These are phyloP conservation scores for Pseudocercospora fuligena DNA, from an alignment of 2,329 filamentous ascomycete genomes.

Conservation along the genomic window DNA sequence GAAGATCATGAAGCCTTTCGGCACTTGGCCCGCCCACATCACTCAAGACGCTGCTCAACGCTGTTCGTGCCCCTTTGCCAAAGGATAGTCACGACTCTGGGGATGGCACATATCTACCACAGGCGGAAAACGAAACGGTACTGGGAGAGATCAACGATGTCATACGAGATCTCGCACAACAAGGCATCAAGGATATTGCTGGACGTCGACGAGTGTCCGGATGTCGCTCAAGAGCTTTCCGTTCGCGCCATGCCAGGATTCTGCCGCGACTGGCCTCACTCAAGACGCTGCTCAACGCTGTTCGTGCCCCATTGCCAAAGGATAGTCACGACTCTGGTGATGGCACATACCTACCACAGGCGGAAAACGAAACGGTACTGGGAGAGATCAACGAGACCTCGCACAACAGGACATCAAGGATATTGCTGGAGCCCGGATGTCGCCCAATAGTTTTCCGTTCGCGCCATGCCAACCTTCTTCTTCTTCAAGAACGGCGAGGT, in stretches of 20 bases:
- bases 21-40: slow-evolving; percentile 5
- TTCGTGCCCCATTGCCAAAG: slow-evolving; percentile 40
- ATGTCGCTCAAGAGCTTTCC: slow-evolving; percentile 75
- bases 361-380: slow-evolving; percentile 30
- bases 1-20: too few species aligned
- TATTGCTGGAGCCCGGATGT: slow-evolving; percentile 64
- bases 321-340: slow-evolving; percentile 54
- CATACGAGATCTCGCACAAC: slow-evolving; percentile 31
- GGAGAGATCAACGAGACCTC: slow-evolving; percentile 34
- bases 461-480: slow-evolving; percentile 81
- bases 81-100: slow-evolving; percentile 51
- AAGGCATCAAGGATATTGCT: slow-evolving; percentile 37
- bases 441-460: slow-evolving; percentile 70
- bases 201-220: slow-evolving; percentile 69
- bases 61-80: slow-evolving; percentile 40
- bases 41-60: slow-evolving; percentile 38
- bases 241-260: slow-evolving; percentile 68
- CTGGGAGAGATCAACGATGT: slow-evolving; percentile 31
- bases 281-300: slow-evolving; percentile 38
- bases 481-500: slow-evolving; percentile 83
- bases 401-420: slow-evolving; percentile 32
- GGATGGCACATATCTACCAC: slow-evolving; percentile 49
- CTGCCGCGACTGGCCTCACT: too few species aligned
- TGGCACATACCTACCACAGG: slow-evolving; percentile 46
- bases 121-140: slow-evolving; percentile 32